Evolutionary conservation across 139 green algal genomes (phyloP).

Genomic region (Picochlorum sp.): DNA sequence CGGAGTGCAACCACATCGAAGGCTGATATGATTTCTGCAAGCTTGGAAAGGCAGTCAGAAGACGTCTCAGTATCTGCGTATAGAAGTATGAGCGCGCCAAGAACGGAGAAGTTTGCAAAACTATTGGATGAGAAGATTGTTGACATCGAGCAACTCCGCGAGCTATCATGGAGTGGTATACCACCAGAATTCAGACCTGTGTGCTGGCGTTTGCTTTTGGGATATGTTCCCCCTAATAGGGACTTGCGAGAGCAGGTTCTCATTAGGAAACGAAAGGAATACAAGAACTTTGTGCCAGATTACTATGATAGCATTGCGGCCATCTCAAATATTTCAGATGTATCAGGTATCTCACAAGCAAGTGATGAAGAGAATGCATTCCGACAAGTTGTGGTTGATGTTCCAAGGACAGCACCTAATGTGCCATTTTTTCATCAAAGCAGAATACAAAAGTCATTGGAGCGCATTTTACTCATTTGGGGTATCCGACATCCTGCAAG

Average conservation of each 20-base stretch:
- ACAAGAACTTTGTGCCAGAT: conserved; percentile 69
- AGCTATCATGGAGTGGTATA: conserved; percentile 86
- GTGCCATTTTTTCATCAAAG: conserved; percentile 82
- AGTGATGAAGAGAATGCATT: conserved; percentile 11
- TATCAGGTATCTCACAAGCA: too few relatives aligned
- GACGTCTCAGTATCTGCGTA: conserved; percentile 21
- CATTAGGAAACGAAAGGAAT: conserved; percentile 75
- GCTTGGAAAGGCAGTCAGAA: neutral
- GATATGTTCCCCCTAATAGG: conserved; percentile 80
- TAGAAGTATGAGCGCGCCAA: conserved; percentile 47
- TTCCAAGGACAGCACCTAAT: conserved; percentile 80
- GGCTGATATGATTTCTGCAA: too few relatives aligned
- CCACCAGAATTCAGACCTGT: conserved; percentile 62
- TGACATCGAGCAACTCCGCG: conserved; percentile 72
- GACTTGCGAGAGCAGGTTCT: conserved; percentile 54
- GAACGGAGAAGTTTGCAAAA: conserved; percentile 59
- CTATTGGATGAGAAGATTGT: conserved; percentile 56
- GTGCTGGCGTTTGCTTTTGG: conserved; percentile 89
- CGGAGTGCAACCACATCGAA: too few relatives aligned
- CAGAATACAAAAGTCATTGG: conserved; percentile 72
- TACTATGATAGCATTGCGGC: conserved; percentile 69
- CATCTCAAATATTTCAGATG: neutral
- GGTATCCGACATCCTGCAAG: conserved; percentile 83
- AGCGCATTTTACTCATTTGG: conserved; percentile 93
- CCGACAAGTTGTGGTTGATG: conserved; percentile 81